phyloP scores from a whole-genome alignment of 257 asterid species.

The Rehmannia glutinosa region DNA sequence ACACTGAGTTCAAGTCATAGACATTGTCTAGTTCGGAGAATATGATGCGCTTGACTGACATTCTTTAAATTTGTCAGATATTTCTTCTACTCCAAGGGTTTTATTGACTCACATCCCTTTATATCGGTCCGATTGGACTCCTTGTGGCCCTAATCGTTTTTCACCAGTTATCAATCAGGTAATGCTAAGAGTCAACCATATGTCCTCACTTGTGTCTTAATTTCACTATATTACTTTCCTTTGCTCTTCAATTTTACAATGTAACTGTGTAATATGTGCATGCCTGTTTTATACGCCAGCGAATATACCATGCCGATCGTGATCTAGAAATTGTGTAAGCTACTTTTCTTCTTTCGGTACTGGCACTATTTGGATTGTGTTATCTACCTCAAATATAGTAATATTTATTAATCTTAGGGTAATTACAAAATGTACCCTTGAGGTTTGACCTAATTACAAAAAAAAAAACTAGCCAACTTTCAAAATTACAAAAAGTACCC shows the following conservation, averaged over 20 bases:
- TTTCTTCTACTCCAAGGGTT: slow-evolving; percentile 51
- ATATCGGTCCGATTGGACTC: slow-evolving; percentile 71
- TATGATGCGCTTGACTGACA: slow-evolving; percentile 14
- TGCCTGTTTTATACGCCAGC: slow-evolving; percentile 38
- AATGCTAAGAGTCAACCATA: slow-evolving; percentile 11
- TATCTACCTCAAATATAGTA: neutral
- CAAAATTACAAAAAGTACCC: neutral
- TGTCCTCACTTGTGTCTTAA: too few species aligned
- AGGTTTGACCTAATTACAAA: too few species aligned
- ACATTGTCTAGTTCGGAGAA: neutral
- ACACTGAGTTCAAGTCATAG: slow-evolving; percentile 13
- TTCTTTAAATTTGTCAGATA: slow-evolving; percentile 36
- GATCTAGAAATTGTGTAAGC: slow-evolving; percentile 67
- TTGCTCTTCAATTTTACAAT: neutral
- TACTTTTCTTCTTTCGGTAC: slow-evolving; percentile 13
- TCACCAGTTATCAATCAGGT: slow-evolving; percentile 88
- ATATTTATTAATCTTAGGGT: too few species aligned
- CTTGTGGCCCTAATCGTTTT: slow-evolving; percentile 79
- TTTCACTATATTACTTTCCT: neutral
- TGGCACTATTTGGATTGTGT: slow-evolving; percentile 5
- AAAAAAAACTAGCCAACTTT: neutral
- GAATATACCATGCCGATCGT: slow-evolving; percentile 44
- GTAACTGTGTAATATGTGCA: neutral
- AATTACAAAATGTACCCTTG: too few species aligned
- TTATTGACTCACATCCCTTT: slow-evolving; percentile 90